These are phyloP conservation scores for Pseudopyricularia cyperi DNA, from an alignment of 2,329 filamentous ascomycete species.

Conservation along the genomic window DNA sequence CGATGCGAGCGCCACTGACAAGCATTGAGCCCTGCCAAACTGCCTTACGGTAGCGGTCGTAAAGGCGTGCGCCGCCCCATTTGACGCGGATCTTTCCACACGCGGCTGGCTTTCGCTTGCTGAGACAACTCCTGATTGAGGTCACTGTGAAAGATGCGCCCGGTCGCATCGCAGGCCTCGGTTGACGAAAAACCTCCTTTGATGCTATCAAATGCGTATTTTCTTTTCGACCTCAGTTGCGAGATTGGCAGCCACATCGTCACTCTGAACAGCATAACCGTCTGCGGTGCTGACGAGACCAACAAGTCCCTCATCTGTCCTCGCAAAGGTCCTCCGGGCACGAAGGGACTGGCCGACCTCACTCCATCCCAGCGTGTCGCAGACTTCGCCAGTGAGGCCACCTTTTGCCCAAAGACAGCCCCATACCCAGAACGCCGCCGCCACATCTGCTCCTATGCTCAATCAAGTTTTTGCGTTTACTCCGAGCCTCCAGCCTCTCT, in stretches of 20 bases:
- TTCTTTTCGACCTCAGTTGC: too few species aligned
- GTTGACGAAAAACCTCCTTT: constrained; percentile 15
- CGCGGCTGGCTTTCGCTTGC: background rate
- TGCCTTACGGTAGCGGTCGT: constrained; percentile 19
- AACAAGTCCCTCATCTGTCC: constrained; percentile 16
- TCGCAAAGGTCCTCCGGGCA: constrained; percentile 16
- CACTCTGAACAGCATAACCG: constrained; percentile 12
- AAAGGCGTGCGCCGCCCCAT: constrained; percentile 19
- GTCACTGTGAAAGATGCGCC: constrained; percentile 12
- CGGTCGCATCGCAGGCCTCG: constrained; percentile 16
- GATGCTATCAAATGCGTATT: too few species aligned
- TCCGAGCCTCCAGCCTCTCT: constrained; percentile 18
- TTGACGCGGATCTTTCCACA: constrained; percentile 12
- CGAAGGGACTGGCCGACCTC: constrained; percentile 12
- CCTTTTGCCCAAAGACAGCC: constrained; percentile 12
- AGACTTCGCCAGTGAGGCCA: too few species aligned
- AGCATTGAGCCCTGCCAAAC: constrained; percentile 17
- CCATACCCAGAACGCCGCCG: constrained; percentile 20
- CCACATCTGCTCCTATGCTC: constrained; percentile 22
- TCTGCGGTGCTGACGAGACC: constrained; percentile 3
- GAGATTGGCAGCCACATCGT: constrained; percentile 12
- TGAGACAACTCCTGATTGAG: constrained; percentile 12
- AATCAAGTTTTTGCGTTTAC: constrained; percentile 21
- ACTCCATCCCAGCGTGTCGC: constrained; percentile 10
- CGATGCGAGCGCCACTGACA: constrained; percentile 8